Evolutionary conservation across 1,284 basidiomycete genomes (phyloP).

Genomic region (Rhodotorula sp.): DNA sequence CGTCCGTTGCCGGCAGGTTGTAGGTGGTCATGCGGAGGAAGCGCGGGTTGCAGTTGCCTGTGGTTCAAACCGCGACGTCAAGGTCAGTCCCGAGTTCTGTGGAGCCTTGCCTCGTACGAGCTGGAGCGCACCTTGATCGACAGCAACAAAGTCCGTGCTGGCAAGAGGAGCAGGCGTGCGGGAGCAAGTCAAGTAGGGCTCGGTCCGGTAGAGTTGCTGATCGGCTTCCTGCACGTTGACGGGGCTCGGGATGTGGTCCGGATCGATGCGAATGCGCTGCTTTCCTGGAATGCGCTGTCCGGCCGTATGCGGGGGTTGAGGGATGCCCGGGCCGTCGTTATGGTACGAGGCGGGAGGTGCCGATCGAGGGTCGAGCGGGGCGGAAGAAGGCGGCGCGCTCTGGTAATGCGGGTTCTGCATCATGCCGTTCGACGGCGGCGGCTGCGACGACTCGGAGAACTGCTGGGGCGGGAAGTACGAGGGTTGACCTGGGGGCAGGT

Average conservation of each 20-base stretch:
- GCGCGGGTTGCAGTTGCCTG: constrained; percentile 69
- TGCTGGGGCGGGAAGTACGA: constrained; percentile 20
- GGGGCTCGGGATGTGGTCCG: constrained; percentile 86
- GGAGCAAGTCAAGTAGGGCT: constrained; percentile 73
- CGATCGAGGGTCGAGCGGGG: constrained; percentile 8
- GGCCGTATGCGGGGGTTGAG: constrained; percentile 52
- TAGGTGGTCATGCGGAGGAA: constrained; percentile 67
- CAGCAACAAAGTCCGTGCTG: constrained; percentile 80
- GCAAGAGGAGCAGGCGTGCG: constrained; percentile 73
- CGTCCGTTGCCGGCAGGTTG: constrained; percentile 73
- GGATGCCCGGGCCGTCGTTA: constrained; percentile 33
- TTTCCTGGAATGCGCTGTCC: constrained; percentile 55
- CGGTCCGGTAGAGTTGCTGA: constrained; percentile 56
- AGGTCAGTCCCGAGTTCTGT: not conserved
- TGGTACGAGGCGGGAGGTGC: constrained; percentile 28
- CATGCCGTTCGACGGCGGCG: constrained; percentile 9
- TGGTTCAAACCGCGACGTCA: not conserved
- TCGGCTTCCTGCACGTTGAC: constrained; percentile 80
- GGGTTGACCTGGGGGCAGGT: not conserved
- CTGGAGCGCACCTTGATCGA: constrained; percentile 79
- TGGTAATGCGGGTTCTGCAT: constrained; percentile 38
- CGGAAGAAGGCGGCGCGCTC: not conserved
- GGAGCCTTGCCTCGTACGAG: too few relatives aligned
- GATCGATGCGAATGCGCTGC: constrained; percentile 79
- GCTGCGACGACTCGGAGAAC: constrained; percentile 37